Evolutionary conservation across 805 yeast species (phyloP), one percentile per base, ranked within the genome.

Genomic region (Isabelozyma heimii): DNA sequence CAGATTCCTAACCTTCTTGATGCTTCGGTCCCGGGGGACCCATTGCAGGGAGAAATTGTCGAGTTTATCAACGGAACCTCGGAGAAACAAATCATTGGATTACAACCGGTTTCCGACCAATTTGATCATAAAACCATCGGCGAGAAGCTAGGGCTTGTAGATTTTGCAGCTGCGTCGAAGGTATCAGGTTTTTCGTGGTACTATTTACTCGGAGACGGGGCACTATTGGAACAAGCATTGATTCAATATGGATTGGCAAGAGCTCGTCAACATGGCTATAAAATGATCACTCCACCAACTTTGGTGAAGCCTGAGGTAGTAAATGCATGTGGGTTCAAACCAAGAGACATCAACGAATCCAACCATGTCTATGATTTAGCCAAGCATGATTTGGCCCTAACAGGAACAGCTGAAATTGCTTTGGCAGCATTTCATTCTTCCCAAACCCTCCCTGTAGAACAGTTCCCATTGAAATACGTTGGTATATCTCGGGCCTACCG

Each of bases 361-460:
- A 84, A 84, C 45, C 99, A 94, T 63, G 85, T 90, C 0, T 94
- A 91, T 64, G 79, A 79, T 41, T 60, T 92, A 12, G 66, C 71
- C 0, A 75, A 76, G 17, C 79, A 78, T 37, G 73, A 74, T 20
- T 66, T 85, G 45, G 85, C 96, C 38, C 70, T 94, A 28, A 84
- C 92, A 0, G 99, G 98, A 1, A 94, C 99, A 0, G 97, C 98
- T 0, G 99, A 94, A 63, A 92, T 94, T 33, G 89, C 99, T 0
- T 65, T 94, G 26, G 99, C 97, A 0, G 97, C 91, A 0, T 68
- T 85, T 52, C 83, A 81, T 46, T 79, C 85, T 5, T 79, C 85
- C 48, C 71, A 73, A 20, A 66, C 71, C 0, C 69, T 85, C 39
- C 60, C 66, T 6, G 57, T 72, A 30, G 45, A 52, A 6, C 42